Base-by-base conservation (phyloP, 805 yeast genomes). In the Ogataea henricii region DNA sequence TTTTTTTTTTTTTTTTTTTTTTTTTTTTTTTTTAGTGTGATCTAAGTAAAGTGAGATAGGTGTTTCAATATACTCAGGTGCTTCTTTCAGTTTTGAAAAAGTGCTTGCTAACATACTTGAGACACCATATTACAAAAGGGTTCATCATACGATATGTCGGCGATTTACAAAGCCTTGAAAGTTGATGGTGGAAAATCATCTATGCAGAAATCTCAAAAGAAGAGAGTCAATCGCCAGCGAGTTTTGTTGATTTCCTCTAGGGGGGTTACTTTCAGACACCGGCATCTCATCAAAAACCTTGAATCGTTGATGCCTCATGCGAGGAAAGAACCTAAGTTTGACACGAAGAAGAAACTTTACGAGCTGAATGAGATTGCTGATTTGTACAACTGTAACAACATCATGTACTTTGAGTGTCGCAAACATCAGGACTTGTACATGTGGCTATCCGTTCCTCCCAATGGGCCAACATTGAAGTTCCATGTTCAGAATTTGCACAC, bases 321-420 rank as follows among this genome's bases (percentile, higher is more conserved):
- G 35, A 83, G 97, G 67, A 92, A 91, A 65, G 99, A 94, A 71
- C 96, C 97, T 52, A 94, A 94, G 67, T 78, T 92, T 62, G 99
- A 94, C 69, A 85, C 91, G 49, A 94, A 94, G 71, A 88, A 91
- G 66, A 88, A 89, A 67, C 77, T 92, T 54, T 79, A 81, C 65
- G 92, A 90, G 67, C 77, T 94, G 51, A 94, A 94, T 64, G 99
- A 94, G 72, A 87, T 91, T 52, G 98, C 98, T 2, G 99, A 94
- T 64, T 75, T 94, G 54, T 90, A 92, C 79, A 94, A 94, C 76
- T 94, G 99, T 78, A 94, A 94, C 72, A 94, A 94, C 66, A 81
- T 94, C 57, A 74, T 90, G 66, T 94, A 87, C 67, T 94, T 94
- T 66, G 99, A 94, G 70, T 89, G 96, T 46, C 85, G 98, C 73